These are phyloP conservation scores for Xerocomus spinulosus DNA, from an alignment of 768 basidiomycete species.

Conservation along the genomic window DNA sequence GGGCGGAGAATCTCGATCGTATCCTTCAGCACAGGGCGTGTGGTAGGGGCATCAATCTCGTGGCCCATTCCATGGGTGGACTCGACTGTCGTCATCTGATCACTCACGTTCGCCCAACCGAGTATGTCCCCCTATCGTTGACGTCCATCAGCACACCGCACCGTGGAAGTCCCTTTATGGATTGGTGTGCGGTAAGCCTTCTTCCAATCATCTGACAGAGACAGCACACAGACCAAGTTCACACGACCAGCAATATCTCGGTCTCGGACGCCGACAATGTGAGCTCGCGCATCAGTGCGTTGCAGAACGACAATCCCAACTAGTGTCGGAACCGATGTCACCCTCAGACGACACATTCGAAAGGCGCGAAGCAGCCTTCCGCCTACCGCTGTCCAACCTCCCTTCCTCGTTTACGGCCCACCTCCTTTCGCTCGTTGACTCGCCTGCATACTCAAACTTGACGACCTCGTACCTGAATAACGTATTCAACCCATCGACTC, in stretches of 20 bases:
- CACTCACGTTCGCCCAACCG: constrained; percentile 72
- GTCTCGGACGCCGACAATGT: constrained; percentile 67
- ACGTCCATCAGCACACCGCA: constrained; percentile 93
- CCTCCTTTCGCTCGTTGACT: constrained; percentile 85
- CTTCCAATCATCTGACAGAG: constrained; percentile 4
- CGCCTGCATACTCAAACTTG: constrained; percentile 93
- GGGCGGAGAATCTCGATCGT: constrained; percentile 71
- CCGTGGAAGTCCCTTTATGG: constrained; percentile 97
- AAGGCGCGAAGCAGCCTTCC: constrained; percentile 32
- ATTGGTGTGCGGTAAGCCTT: constrained; percentile 83
- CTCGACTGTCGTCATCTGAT: constrained; percentile 93
- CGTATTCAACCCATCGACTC: constrained; percentile 79
- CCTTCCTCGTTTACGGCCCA: constrained; percentile 85
- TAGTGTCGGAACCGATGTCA: background rate
- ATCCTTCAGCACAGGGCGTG: constrained; percentile 61
- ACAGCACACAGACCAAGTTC: constrained; percentile 11
- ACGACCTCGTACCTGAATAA: constrained; percentile 77
- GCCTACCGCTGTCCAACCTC: constrained; percentile 56
- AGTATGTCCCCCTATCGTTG: constrained; percentile 82
- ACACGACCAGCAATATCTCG: constrained; percentile 72
- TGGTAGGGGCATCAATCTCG: constrained; percentile 83
- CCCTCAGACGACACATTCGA: constrained; percentile 7
- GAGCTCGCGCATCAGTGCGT: constrained; percentile 7
- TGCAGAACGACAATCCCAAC: background rate
- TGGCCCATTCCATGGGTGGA: constrained; percentile 98